Conservation (phyloP, 169 alveolate species). For the Plasmodium relictum region DNA sequence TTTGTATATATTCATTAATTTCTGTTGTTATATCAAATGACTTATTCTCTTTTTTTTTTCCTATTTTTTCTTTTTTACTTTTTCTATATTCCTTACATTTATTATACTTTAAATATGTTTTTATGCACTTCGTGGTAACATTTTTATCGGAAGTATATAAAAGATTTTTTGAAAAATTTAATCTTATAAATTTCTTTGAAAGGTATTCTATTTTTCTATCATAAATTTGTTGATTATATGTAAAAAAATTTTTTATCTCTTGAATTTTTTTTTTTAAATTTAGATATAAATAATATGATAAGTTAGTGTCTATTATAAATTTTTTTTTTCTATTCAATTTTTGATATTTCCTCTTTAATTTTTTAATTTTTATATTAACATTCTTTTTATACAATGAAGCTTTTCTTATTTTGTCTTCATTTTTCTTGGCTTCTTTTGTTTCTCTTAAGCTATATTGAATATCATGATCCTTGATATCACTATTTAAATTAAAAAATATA, state of each 20-base stretch:
- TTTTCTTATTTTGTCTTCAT: slow-evolving; percentile 52
- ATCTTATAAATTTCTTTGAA: slow-evolving; percentile 18
- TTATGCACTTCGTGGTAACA: neutral
- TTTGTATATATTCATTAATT: slow-evolving; percentile 15
- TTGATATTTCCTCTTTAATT: slow-evolving; percentile 25
- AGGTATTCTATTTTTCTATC: slow-evolving; percentile 36
- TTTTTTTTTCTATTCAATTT: slow-evolving; percentile 47
- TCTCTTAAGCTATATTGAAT: slow-evolving; percentile 55
- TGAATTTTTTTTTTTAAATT: slow-evolving; percentile 7
- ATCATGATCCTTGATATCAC: slow-evolving; percentile 28
- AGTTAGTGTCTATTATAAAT: slow-evolving; percentile 36
- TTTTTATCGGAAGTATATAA: neutral
- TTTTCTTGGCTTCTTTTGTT: slow-evolving; percentile 39
- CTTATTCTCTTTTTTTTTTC: slow-evolving; percentile 6
- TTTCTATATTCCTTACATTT: slow-evolving; percentile 3
- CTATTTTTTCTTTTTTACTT: slow-evolving; percentile 1
- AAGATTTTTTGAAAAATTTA: neutral
- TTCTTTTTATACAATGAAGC: slow-evolving; percentile 44
- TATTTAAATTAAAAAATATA: slow-evolving; percentile 26
- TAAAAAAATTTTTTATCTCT: slow-evolving; percentile 24
- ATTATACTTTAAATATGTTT: slow-evolving; percentile 35
- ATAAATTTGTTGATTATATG: slow-evolving; percentile 25
- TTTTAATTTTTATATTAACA: slow-evolving; percentile 44
- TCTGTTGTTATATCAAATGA: slow-evolving; percentile 6
- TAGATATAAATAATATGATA: slow-evolving; percentile 15